These are phyloP conservation scores for Fusarium verticillioides DNA, from an alignment of 2,329 filamentous ascomycete species.

Conservation along the genomic window DNA sequence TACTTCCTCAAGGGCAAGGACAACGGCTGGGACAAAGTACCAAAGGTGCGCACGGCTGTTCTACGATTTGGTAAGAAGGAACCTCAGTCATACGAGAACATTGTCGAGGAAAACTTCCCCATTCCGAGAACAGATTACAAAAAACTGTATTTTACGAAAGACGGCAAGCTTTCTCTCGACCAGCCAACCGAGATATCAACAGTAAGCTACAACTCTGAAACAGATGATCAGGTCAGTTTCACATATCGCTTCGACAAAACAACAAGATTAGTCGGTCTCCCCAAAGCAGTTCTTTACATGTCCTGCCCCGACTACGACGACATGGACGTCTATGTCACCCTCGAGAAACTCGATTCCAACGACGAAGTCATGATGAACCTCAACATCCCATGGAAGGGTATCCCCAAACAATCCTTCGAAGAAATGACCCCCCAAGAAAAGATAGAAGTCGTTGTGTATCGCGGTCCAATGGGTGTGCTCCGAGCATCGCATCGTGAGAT, in stretches of 20 bases:
- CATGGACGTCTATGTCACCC: constrained; percentile 10
- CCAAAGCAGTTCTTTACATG: constrained; percentile 10
- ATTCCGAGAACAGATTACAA: constrained; percentile 5
- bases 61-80: constrained; percentile 10
- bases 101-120: not conserved
- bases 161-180: rapidly evolving
- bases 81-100: constrained; percentile 6
- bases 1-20: constrained; percentile 4
- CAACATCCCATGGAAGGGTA: constrained; percentile 5
- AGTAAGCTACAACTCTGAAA: not conserved
- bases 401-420: not conserved
- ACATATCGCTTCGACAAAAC: not conserved
- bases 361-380: constrained; percentile 16
- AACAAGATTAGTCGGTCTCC: constrained; percentile 9
- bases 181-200: rapidly evolving
- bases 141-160: not conserved
- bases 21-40: not conserved
- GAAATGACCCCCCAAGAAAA: constrained; percentile 5
- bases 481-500: constrained; percentile 13
- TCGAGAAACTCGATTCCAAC: not conserved
- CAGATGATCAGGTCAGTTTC: not conserved
- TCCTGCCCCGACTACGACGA: not conserved
- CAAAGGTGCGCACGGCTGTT: not conserved
- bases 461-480: constrained; percentile 5
- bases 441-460: constrained; percentile 5